Evolutionary conservation across 169 alveolate species (phyloP).

Genomic region (Fabrea salina): DNA sequence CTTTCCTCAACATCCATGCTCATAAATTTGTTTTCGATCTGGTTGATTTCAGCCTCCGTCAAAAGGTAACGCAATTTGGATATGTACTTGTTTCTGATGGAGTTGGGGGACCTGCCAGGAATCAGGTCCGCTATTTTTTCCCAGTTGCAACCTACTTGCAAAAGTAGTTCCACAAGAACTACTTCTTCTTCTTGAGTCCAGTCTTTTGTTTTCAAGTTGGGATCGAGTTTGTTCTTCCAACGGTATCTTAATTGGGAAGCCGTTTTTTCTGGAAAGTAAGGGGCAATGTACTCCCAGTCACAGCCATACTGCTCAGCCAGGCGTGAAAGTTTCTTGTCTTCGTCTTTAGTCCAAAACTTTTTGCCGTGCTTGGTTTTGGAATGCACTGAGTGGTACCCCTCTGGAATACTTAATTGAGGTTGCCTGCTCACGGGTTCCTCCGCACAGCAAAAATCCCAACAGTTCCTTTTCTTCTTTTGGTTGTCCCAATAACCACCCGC

Average conservation of each 20-base stretch:
- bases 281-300: slow-evolving; percentile 17
- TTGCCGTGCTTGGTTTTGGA: not conserved
- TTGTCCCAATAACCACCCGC: too few relatives aligned
- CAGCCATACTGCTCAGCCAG: not conserved
- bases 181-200: slow-evolving; percentile 25
- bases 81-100: too few relatives aligned
- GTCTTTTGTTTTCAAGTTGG: not conserved
- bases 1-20: too few relatives aligned
- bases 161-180: not conserved
- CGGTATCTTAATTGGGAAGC: not conserved
- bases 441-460: too few relatives aligned
- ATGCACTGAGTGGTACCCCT: not conserved
- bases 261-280: not conserved
- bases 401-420: too few relatives aligned
- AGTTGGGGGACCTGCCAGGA: slow-evolving; percentile 15
- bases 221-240: slow-evolving; percentile 22
- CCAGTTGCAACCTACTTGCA: slow-evolving; percentile 19
- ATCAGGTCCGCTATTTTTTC: not conserved
- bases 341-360: slow-evolving; percentile 23
- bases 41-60: too few relatives aligned
- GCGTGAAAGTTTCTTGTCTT: not conserved
- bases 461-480: too few relatives aligned
- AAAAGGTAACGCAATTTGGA: too few relatives aligned
- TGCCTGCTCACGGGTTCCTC: too few relatives aligned
- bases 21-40: too few relatives aligned